phyloP scores from a whole-genome alignment of 495 filamentous ascomycete genomes.

The Talaromyces borbonicus region DNA sequence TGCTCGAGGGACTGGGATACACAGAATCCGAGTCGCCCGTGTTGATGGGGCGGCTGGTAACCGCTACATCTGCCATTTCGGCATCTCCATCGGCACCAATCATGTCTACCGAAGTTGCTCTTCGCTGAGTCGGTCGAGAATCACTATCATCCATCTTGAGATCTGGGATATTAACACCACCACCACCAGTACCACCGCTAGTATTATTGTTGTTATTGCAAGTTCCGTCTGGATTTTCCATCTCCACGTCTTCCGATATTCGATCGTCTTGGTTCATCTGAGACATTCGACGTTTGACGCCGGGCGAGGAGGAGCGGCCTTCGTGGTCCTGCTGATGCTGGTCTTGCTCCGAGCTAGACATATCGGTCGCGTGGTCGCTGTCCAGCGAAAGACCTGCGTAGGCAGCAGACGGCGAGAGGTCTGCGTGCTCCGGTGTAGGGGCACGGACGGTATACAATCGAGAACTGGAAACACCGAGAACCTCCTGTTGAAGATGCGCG shows the following conservation, averaged over 20 bases:
- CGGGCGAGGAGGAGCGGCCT: slow-evolving; percentile 40
- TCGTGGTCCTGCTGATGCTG: slow-evolving; percentile 11
- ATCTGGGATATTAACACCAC: background rate
- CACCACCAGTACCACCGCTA: too few species aligned
- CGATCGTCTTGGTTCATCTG: slow-evolving; percentile 29
- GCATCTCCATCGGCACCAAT: slow-evolving; percentile 15
- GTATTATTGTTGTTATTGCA: too few species aligned
- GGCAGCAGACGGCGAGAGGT: slow-evolving; percentile 61
- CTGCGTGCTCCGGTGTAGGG: slow-evolving; percentile 43
- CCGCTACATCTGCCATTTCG: slow-evolving; percentile 8
- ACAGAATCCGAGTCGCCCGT: slow-evolving; percentile 6
- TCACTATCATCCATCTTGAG: slow-evolving; percentile 12
- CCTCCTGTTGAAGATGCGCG: slow-evolving; percentile 52
- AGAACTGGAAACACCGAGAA: slow-evolving; percentile 24
- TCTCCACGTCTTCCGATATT: slow-evolving; percentile 23
- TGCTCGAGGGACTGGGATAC: slow-evolving; percentile 24
- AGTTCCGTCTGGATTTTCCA: too few species aligned
- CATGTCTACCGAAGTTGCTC: slow-evolving; percentile 16
- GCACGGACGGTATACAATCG: slow-evolving; percentile 27
- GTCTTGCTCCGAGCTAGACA: slow-evolving; percentile 28
- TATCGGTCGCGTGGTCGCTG: slow-evolving; percentile 48
- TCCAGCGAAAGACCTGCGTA: slow-evolving; percentile 64
- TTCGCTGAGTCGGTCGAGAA: slow-evolving; percentile 14
- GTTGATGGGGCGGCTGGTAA: slow-evolving; percentile 15
- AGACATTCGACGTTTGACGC: slow-evolving; percentile 41